These are phyloP conservation scores for Telopea speciosissima DNA, from an alignment of 177 flowering plant genomes.

Conservation along the genomic window DNA sequence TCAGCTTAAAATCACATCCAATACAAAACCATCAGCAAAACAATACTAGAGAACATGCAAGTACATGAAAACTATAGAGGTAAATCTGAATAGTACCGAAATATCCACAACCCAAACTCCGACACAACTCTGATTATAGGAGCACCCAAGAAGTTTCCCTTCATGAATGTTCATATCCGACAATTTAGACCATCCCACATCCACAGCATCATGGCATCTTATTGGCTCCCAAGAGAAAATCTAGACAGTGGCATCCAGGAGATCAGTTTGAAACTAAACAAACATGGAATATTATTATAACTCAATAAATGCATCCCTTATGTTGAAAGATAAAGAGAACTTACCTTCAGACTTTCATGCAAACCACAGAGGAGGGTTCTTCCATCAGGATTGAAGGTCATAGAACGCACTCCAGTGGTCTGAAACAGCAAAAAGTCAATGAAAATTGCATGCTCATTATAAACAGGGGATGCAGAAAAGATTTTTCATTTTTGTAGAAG, in stretches of 20 bases:
- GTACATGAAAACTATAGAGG: neutral
- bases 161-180: constrained; percentile 94
- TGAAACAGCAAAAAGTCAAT: constrained; percentile 22
- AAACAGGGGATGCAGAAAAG: neutral
- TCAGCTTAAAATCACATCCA: constrained; percentile 9
- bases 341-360: constrained; percentile 91
- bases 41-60: neutral
- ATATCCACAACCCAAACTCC: constrained; percentile 99
- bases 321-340: neutral
- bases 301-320: neutral
- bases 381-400: constrained; percentile 97
- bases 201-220: constrained; percentile 83
- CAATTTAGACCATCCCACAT: constrained; percentile 97
- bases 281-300: neutral
- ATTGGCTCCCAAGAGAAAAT: constrained; percentile 98
- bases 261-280: neutral
- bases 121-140: constrained; percentile 96
- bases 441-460: neutral
- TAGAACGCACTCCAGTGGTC: constrained; percentile 83
- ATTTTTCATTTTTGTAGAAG: too few species aligned
- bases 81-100: constrained; percentile 49
- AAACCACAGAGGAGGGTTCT: constrained; percentile 90
- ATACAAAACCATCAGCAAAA: constrained; percentile 4
- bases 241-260: constrained; percentile 27
- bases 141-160: constrained; percentile 98